phyloP scores from a whole-genome alignment of 108 stramenopile genomes.

The Parietichytrium sp. region DNA sequence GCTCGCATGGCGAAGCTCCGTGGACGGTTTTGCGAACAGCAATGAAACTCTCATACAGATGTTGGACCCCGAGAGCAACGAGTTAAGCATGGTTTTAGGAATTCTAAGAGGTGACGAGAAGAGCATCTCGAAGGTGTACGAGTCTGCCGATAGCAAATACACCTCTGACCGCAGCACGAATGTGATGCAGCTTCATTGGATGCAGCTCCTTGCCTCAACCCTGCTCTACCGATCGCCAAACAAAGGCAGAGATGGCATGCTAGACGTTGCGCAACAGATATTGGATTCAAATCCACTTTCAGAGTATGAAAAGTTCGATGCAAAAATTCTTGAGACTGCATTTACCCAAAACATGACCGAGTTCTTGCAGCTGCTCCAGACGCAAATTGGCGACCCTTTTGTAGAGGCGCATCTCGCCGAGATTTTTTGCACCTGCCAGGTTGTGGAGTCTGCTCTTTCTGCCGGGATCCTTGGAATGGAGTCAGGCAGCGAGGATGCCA shows the following conservation, averaged over 20 bases:
- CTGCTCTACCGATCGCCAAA: background rate
- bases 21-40: background rate
- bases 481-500: background rate
- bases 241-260: background rate
- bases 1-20: background rate
- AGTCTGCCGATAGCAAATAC: background rate
- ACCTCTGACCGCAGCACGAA: no score
- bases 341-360: background rate
- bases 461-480: no score
- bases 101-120: background rate
- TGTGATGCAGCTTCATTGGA: no score
- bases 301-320: no score
- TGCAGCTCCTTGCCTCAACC: background rate
- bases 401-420: conserved; percentile 13
- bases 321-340: background rate
- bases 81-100: background rate
- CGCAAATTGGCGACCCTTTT: background rate
- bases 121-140: background rate
- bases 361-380: conserved; percentile 12
- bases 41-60: background rate
- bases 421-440: no score
- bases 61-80: background rate
- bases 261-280: background rate
- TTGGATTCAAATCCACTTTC: no score
- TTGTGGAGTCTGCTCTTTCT: no score